Conservation (phyloP, 2,329 filamentous ascomycete species). For the Aureobasidium sp. region DNA sequence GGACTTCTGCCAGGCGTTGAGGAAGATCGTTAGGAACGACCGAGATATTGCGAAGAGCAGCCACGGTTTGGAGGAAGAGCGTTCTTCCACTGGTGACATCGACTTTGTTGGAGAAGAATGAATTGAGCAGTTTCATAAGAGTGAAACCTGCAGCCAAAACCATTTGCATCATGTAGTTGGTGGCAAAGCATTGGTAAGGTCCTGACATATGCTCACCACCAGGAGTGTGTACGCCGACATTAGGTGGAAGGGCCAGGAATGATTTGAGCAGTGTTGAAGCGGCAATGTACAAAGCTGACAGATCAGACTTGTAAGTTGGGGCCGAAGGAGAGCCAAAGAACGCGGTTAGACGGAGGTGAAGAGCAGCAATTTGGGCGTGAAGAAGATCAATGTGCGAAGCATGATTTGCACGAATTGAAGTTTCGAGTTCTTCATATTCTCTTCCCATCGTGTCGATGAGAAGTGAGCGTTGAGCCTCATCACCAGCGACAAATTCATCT, state of each 20-base stretch:
- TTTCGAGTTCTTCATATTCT: constrained; percentile 32
- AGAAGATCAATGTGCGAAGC: constrained; percentile 41
- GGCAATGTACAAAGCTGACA: constrained; percentile 69
- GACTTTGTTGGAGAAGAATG: constrained; percentile 66
- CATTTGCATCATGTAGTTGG: constrained; percentile 78
- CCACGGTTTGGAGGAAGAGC: constrained; percentile 65
- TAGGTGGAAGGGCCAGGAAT: constrained; percentile 53
- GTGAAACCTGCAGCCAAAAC: constrained; percentile 74
- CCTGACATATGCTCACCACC: constrained; percentile 8
- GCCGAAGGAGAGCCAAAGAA: constrained; percentile 74
- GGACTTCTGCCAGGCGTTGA: constrained; percentile 73
- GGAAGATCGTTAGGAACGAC: constrained; percentile 72
- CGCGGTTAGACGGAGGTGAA: constrained; percentile 70
- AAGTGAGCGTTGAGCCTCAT: constrained; percentile 30
- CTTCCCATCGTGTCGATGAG: constrained; percentile 33
- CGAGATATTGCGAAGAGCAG: constrained; percentile 63
- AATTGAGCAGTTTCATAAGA: constrained; percentile 67
- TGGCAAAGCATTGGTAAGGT: constrained; percentile 49
- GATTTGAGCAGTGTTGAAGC: constrained; percentile 62
- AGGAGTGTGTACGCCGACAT: constrained; percentile 30
- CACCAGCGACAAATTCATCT: constrained; percentile 54
- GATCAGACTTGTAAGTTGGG: constrained; percentile 63
- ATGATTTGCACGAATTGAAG: constrained; percentile 27
- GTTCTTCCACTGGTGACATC: constrained; percentile 60
- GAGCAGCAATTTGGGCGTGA: constrained; percentile 63